These are phyloP conservation scores for Simmondsia chinensis DNA, from an alignment of 148 eudicot species.

Conservation along the genomic window DNA sequence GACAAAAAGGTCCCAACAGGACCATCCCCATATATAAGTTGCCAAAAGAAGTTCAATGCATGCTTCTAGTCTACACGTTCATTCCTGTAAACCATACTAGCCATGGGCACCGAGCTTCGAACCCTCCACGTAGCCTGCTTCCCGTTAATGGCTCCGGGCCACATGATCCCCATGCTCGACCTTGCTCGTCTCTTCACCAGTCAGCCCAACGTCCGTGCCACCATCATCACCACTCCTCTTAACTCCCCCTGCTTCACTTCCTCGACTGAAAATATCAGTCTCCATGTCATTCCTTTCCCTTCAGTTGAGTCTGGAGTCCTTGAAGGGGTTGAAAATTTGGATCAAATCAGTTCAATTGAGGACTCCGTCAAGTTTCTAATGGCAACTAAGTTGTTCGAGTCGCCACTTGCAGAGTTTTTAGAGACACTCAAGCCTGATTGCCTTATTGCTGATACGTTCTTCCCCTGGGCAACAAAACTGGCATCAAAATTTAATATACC, in stretches of 20 bases:
- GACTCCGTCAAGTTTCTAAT: background rate
- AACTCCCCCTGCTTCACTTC: slow-evolving; percentile 21
- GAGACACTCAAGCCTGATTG: slow-evolving; percentile 17
- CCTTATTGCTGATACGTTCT: slow-evolving; percentile 26
- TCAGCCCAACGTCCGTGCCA: slow-evolving; percentile 15
- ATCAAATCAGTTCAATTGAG: slow-evolving; percentile 1
- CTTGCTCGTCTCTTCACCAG: slow-evolving; percentile 23
- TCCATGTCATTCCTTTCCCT: slow-evolving; percentile 24
- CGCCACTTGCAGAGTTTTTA: slow-evolving; percentile 18
- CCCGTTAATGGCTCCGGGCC: slow-evolving; percentile 40
- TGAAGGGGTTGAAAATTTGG: slow-evolving; percentile 22
- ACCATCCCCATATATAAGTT: too few relatives aligned
- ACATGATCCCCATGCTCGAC: slow-evolving; percentile 35
- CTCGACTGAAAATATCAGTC: background rate
- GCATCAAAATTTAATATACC: slow-evolving; percentile 27
- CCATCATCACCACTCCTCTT: slow-evolving; percentile 37
- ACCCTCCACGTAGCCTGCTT: slow-evolving; percentile 21
- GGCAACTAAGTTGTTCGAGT: slow-evolving; percentile 4
- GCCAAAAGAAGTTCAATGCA: too few relatives aligned
- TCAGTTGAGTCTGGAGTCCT: slow-evolving; percentile 16
- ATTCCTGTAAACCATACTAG: too few relatives aligned
- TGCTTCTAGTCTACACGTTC: too few relatives aligned
- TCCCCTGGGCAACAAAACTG: slow-evolving; percentile 20
- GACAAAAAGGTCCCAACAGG: too few relatives aligned
- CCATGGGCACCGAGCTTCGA: slow-evolving; percentile 9